Base-by-base conservation (phyloP, 805 yeast species). In the Torulaspora franciscae region DNA sequence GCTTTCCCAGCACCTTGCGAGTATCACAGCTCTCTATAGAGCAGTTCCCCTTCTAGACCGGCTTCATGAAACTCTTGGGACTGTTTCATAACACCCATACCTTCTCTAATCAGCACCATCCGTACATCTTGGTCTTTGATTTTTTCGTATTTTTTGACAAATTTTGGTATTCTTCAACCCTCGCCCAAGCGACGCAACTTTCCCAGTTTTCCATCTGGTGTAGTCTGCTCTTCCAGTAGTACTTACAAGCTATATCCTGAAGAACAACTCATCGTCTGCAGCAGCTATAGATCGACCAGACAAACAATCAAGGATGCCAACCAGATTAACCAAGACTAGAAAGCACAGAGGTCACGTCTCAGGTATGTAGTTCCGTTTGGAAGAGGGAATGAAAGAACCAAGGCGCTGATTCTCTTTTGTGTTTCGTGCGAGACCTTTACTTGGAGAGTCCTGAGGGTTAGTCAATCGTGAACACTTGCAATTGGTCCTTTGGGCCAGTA, bases 281-380 rank as follows among this genome's bases (percentile, higher is more conserved):
- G 22, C 13, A 24, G 22, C 11, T 14, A 27, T 14, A 36, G 29
- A 36, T 13, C 10, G 42, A 35, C 33, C 32, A 22, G 34, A 28
- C 30, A 42, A 37, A 46, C 41, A 53, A 54, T 47, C 55, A 59
- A 75, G 72, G 73, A 90, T 90, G 98, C 98, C 98, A 75, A 86
- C 97, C 83, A 89, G 98, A 87, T 83, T 87, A 73, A 85, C 95
- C 71, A 90, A 93, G 78, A 93, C 98, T 78, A 89, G 99, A 86
- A 93, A 93, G 83, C 96, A 88, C 85, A 89, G 99, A 86, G 99
- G 99, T 80, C 84, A 93, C 95, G 98, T 93, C 77, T 87, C 97
- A 73, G 95, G 95, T 86, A 85, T 80, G 95, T 65, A 65, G 55
- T 64, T 65, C 68, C 66, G 52, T 54, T 52, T 59, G 64, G 64